phyloP scores from a whole-genome alignment of 768 basidiomycete species.

The Boletus pseudo-olivaceus region DNA sequence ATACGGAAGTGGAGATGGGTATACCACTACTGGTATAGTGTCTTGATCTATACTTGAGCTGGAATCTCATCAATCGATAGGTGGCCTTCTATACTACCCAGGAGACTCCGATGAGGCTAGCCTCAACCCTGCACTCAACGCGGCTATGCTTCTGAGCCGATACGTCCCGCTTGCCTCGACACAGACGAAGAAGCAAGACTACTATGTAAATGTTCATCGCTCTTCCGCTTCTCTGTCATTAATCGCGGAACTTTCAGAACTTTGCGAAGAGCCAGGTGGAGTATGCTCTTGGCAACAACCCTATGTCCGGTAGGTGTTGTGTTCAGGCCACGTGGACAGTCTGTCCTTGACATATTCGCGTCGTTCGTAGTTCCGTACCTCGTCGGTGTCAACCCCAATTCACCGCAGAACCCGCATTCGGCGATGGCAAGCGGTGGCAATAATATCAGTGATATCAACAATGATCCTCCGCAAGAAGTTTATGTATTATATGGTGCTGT shows the following conservation, averaged over 20 bases:
- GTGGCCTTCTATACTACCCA: constrained; percentile 76
- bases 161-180: constrained; percentile 74
- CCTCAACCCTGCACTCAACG: constrained; percentile 83
- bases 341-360: not conserved
- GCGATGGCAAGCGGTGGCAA: constrained; percentile 84
- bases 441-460: constrained; percentile 66
- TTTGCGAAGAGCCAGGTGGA: constrained; percentile 77
- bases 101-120: constrained; percentile 79
- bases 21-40: constrained; percentile 57
- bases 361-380: constrained; percentile 48
- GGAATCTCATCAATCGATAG: constrained; percentile 35
- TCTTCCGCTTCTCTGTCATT: not conserved
- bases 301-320: constrained; percentile 66
- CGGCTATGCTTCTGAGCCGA: constrained; percentile 76
- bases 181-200: constrained; percentile 51
- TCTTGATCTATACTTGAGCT: not conserved
- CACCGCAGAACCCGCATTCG: constrained; percentile 87
- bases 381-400: constrained; percentile 87
- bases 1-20: constrained; percentile 49
- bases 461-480: constrained; percentile 64
- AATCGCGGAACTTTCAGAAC: constrained; percentile 36
- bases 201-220: constrained; percentile 44
- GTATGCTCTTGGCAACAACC: constrained; percentile 84
- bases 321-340: not conserved
- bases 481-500: constrained; percentile 85